Evolutionary conservation across 768 basidiomycete genomes (phyloP).

Genomic region (Termitomyces sp.): DNA sequence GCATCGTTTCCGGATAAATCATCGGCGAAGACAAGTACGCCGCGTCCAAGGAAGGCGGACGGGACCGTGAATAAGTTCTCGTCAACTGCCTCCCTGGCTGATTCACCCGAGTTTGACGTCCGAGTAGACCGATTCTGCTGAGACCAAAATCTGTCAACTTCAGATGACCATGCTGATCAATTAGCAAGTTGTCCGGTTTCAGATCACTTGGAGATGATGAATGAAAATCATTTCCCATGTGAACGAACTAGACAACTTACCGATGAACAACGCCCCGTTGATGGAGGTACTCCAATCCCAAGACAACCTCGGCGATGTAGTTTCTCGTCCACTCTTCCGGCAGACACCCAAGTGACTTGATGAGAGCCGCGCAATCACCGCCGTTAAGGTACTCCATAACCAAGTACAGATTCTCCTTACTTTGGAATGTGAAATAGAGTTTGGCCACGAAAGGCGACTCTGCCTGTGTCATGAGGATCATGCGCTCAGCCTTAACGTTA

Average conservation of each 20-base stretch:
- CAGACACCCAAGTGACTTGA: conserved; percentile 90
- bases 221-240: not conserved
- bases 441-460: conserved; percentile 98
- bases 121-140: conserved; percentile 95
- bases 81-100: conserved; percentile 43
- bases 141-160: conserved; percentile 98
- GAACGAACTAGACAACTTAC: conserved; percentile 40
- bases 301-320: conserved; percentile 93
- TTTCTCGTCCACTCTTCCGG: conserved; percentile 97
- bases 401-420: conserved; percentile 96
- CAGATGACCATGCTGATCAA: conserved; percentile 94
- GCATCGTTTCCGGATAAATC: conserved; percentile 50
- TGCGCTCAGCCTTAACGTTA: conserved; percentile 98
- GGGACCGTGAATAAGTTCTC: conserved; percentile 66
- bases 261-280: conserved; percentile 94
- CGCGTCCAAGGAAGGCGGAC: conserved; percentile 80
- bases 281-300: conserved; percentile 97
- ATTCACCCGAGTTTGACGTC: conserved; percentile 85
- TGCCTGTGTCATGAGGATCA: conserved; percentile 99
- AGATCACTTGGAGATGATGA: conserved; percentile 64
- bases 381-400: conserved; percentile 99
- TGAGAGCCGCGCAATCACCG: conserved; percentile 94
- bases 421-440: conserved; percentile 98
- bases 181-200: conserved; percentile 97
- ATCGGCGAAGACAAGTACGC: conserved; percentile 77